phyloP scores from a whole-genome alignment of 2,329 filamentous ascomycete species.

The Aureobasidium sp. region DNA sequence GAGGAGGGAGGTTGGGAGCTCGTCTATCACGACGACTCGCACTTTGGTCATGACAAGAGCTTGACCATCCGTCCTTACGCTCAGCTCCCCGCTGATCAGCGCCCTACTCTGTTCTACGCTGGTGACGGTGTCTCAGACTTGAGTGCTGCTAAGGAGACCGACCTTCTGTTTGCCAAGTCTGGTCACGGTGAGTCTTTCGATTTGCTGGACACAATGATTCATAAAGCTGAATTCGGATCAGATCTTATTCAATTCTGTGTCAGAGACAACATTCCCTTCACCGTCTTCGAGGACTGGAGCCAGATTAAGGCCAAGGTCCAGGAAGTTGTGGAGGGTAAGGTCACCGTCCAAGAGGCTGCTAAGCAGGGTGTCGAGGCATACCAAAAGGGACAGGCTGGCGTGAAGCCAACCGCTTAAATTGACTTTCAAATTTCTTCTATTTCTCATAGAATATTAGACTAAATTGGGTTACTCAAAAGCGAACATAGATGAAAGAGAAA shows the following conservation, averaged over 20 bases:
- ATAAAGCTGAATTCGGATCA: slow-evolving; percentile 30
- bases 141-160: slow-evolving; percentile 85
- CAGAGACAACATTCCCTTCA: slow-evolving; percentile 76
- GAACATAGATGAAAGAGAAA: neutral
- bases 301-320: slow-evolving; percentile 70
- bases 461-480: neutral
- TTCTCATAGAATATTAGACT: neutral
- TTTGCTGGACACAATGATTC: neutral
- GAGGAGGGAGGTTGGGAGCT: slow-evolving; percentile 82
- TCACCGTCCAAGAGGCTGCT: slow-evolving; percentile 63
- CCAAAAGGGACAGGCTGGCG: slow-evolving; percentile 39
- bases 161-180: slow-evolving; percentile 87
- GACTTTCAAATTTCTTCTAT: neutral
- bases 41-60: slow-evolving; percentile 96
- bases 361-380: slow-evolving; percentile 41
- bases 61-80: slow-evolving; percentile 84
- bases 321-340: slow-evolving; percentile 65
- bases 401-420: slow-evolving; percentile 14
- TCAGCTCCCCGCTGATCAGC: slow-evolving; percentile 56
- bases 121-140: slow-evolving; percentile 92
- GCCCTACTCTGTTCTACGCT: slow-evolving; percentile 86
- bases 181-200: slow-evolving; percentile 58
- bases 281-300: slow-evolving; percentile 76
- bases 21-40: slow-evolving; percentile 77
- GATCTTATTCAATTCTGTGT: slow-evolving; percentile 86